Base-by-base conservation (phyloP, 2,329 filamentous ascomycete species). In the Sclerotinia borealis region DNA sequence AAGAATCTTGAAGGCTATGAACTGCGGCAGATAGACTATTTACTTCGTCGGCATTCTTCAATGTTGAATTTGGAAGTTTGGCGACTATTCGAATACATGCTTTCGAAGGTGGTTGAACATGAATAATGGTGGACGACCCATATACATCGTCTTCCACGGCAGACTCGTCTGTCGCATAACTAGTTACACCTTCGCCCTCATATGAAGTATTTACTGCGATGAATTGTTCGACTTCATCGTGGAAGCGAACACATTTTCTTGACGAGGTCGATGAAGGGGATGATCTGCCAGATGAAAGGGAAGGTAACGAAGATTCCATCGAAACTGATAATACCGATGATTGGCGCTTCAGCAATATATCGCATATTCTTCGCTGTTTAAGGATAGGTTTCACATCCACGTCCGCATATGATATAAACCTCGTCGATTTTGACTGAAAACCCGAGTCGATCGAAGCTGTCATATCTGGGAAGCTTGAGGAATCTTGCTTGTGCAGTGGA, bases 341-440 rank as follows among this genome's bases (percentile, higher is more conserved):
- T 0, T 93, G 97, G 66, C 88, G 85, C 74, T 96, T 92, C 10
- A 98, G 83, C 85, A 98, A 96, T 48, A 96, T 84, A 76, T 98
- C 93, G 0, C 93, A 98, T 82, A 96, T 93, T 76, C 91, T 96
- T 68, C 93, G 86, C 81, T 97, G 98, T 79, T 98, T 99, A 66
- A 99, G 77, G 62, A 98, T 98, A 0, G 87, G 85, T 72, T 89
- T 90, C 73, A 85, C 79, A 69, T 82, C 78, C 67, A 85, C 71
- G 43, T 37, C 56, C 29, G 39, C 43, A 39, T n/a, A 47, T 27
- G 50, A 55, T 27, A 45, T 7, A 4, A 50, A 56, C 39, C 49
- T 56, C 41, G 22, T 51, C 17, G 39, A 29, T 36, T 56, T 37
- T 36, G 36, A 34, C 37, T 41, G 37, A 56, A 13, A 25, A 70